Percentiles rank a stretch among this genome's conserved stretches.
Conservation (phyloP, 225 moss, liverwort and hornwort species). For the Marchantia paleacea region DNA sequence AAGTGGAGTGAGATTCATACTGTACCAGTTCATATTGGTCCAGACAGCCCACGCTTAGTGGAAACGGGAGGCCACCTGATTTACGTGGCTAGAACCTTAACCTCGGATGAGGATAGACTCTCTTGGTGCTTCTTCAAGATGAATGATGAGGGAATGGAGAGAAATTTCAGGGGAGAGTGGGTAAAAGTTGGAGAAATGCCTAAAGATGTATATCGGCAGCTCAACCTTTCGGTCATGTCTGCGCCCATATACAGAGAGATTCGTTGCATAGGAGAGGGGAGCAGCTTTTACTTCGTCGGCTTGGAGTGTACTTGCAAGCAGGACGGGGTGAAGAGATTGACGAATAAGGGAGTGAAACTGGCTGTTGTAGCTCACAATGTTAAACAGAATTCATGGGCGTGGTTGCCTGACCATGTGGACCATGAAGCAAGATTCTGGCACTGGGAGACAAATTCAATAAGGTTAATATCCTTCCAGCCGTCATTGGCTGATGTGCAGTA, state of each 20-base stretch:
- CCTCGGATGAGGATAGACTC: neutral
- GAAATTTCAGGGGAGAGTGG: neutral
- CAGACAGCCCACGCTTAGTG: slow-evolving; percentile 1
- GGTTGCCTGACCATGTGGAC: neutral
- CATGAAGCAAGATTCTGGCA: slow-evolving; percentile 3
- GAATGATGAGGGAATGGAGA: neutral
- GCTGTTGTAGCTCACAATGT: neutral
- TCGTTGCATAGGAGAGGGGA: neutral
- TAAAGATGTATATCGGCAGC: neutral
- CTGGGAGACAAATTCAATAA: slow-evolving; percentile 13
- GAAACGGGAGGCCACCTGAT: neutral
- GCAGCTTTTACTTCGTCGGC: neutral
- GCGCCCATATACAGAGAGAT: slow-evolving; percentile 4
- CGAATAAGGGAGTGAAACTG: neutral
- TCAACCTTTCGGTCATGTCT: neutral
- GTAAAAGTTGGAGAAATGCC: slow-evolving; percentile 2
- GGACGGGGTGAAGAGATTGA: neutral
- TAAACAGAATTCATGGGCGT: neutral
- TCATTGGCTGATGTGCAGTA: neutral
- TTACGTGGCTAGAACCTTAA: slow-evolving; percentile 1
- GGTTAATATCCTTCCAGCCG: slow-evolving; percentile 9
- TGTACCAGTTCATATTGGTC: neutral
- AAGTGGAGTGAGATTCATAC: neutral
- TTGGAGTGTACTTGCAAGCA: neutral
- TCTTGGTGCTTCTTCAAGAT: slow-evolving; percentile 4